Evolutionary conservation across 2,329 filamentous ascomycete genomes (phyloP).

Genomic region (Cladophialophora psammophila): DNA sequence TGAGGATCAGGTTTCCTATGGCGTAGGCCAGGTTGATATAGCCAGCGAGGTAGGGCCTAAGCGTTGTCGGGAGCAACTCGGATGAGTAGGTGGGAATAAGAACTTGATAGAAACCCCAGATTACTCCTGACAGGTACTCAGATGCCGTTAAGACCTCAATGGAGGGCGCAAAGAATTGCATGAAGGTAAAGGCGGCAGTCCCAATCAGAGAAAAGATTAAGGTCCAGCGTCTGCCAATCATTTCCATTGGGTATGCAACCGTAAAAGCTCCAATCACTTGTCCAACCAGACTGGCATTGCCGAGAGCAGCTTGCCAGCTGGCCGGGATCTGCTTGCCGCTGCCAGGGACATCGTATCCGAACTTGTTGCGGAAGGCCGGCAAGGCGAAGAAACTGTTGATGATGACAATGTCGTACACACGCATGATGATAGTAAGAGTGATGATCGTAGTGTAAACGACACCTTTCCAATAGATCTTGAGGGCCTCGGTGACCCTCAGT

Average conservation of each 20-base stretch:
- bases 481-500: slow-evolving; percentile 9
- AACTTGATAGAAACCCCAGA: slow-evolving; percentile 57
- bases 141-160: slow-evolving; percentile 44
- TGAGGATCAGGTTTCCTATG: slow-evolving; percentile 43
- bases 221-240: slow-evolving; percentile 69
- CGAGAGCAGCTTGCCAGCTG: slow-evolving; percentile 64
- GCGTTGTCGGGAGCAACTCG: slow-evolving; percentile 41
- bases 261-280: slow-evolving; percentile 71
- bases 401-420: slow-evolving; percentile 42
- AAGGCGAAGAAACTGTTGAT: slow-evolving; percentile 43
- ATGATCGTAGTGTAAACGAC: slow-evolving; percentile 11
- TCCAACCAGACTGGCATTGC: slow-evolving; percentile 65
- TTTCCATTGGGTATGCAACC: slow-evolving; percentile 71
- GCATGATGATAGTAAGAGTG: slow-evolving; percentile 41
- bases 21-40: slow-evolving; percentile 52
- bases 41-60: slow-evolving; percentile 43
- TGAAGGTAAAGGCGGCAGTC: slow-evolving; percentile 43
- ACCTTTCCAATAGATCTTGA: slow-evolving; percentile 18
- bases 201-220: slow-evolving; percentile 56
- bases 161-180: slow-evolving; percentile 49
- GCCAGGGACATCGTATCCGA: slow-evolving; percentile 34
- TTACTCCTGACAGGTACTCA: slow-evolving; percentile 49
- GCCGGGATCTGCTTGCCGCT: slow-evolving; percentile 58
- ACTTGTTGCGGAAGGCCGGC: slow-evolving; percentile 43
- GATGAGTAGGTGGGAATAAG: slow-evolving; percentile 43